phyloP scores from a whole-genome alignment of 2,329 filamentous ascomycete species.

The Cadophora sp. region DNA sequence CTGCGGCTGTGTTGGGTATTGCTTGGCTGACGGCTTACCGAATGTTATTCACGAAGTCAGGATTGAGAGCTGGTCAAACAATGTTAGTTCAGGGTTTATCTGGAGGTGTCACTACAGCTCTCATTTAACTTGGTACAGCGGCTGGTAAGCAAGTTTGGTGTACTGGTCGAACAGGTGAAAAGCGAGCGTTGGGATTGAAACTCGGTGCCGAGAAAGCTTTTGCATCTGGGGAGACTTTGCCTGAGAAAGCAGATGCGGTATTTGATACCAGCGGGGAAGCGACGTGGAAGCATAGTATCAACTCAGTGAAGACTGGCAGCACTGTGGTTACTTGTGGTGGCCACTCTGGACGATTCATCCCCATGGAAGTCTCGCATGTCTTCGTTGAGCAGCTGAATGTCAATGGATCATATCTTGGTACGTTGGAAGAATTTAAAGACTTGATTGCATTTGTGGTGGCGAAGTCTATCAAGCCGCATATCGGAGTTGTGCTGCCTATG shows the following conservation, averaged over 20 bases:
- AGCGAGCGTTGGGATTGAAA: conserved; percentile 31
- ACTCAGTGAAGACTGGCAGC: conserved; percentile 32
- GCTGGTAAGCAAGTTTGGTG: conserved; percentile 38
- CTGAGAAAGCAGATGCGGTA: conserved; percentile 33
- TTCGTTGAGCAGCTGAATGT: conserved; percentile 35
- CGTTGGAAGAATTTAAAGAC: conserved; percentile 32
- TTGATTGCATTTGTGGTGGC: conserved; percentile 34
- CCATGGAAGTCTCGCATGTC: conserved; percentile 30
- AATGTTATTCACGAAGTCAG: conserved; percentile 37
- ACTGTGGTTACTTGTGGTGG: conserved; percentile 34
- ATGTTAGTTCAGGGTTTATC: conserved; percentile 40
- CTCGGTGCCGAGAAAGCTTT: conserved; percentile 36
- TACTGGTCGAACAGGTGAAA: conserved; percentile 33
- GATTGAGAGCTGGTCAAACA: conserved; percentile 34
- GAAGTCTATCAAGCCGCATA: conserved; percentile 34
- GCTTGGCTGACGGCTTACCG: conserved; percentile 41
- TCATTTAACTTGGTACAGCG: conserved; percentile 36
- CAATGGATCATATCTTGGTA: conserved; percentile 34
- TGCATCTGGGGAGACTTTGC: conserved; percentile 29
- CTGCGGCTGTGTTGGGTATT: conserved; percentile 37
- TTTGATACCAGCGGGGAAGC: conserved; percentile 35
- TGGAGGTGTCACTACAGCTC: conserved; percentile 35
- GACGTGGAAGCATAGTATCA: conserved; percentile 35
- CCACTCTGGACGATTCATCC: conserved; percentile 30
- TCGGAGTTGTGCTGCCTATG: conserved; percentile 33